These are phyloP conservation scores for Acidomyces sp. DNA, from an alignment of 495 filamentous ascomycete genomes.

Conservation along the genomic window DNA sequence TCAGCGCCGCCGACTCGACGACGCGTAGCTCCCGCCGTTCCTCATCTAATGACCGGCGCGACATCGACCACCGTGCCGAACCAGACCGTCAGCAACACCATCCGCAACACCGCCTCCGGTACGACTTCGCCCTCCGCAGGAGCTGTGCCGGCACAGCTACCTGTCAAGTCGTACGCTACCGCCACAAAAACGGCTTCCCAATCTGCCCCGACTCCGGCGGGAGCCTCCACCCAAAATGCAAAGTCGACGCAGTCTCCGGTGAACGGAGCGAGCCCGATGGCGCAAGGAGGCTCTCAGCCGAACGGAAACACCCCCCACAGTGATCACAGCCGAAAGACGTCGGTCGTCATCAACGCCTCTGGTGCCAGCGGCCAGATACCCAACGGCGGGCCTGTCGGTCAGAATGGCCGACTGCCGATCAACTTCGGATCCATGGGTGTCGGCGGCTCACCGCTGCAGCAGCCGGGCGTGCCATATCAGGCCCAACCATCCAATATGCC, in stretches of 20 bases:
- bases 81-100: conserved; percentile 36
- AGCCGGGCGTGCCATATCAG: conserved; percentile 27
- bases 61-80: conserved; percentile 29
- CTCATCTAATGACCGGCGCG: conserved; percentile 32
- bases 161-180: conserved; percentile 50
- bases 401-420: conserved; percentile 46
- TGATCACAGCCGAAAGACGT: conserved; percentile 66
- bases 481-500: conserved; percentile 44
- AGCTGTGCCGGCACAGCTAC: conserved; percentile 47
- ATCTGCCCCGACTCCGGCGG: conserved; percentile 52
- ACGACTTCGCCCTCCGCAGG: conserved; percentile 45
- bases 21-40: conserved; percentile 5
- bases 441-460: conserved; percentile 48
- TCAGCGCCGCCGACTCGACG: neutral
- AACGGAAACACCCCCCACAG: conserved; percentile 22
- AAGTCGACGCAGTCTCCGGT: conserved; percentile 66
- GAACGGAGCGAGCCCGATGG: conserved; percentile 67
- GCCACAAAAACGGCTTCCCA: conserved; percentile 66
- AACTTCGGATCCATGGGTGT: conserved; percentile 63
- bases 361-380: conserved; percentile 59
- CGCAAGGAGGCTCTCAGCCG: conserved; percentile 36
- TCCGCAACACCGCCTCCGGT: conserved; percentile 45
- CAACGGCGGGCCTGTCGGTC: conserved; percentile 55
- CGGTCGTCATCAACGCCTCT: conserved; percentile 69
- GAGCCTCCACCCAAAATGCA: conserved; percentile 65